Conservation (phyloP, 495 filamentous ascomycete genomes). For the Daldinia loculata region DNA sequence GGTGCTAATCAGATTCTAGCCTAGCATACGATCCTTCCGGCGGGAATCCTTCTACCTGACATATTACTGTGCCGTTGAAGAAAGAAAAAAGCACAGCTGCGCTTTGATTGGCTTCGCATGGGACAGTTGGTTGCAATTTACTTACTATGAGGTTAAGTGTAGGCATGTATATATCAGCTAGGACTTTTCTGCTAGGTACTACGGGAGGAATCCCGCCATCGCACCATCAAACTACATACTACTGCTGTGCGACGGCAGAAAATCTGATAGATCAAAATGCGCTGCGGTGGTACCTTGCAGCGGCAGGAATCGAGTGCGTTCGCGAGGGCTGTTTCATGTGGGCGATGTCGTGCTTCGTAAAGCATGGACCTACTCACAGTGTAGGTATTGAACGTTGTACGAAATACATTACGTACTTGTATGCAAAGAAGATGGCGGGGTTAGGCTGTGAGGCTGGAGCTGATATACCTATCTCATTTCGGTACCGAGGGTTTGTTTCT, state of each 20-base stretch:
- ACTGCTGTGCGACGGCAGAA: neutral
- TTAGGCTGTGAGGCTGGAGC: constrained; percentile 12
- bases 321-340: neutral
- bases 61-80: neutral
- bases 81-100: neutral
- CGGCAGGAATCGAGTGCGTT: neutral
- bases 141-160: no score
- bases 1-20: constrained; percentile 14
- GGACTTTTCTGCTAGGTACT: neutral
- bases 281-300: neutral
- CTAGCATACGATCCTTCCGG: constrained; percentile 26
- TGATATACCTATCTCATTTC: neutral
- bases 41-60: constrained; percentile 10
- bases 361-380: neutral
- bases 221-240: neutral
- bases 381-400: neutral
- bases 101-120: neutral
- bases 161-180: neutral
- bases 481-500: neutral
- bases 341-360: neutral
- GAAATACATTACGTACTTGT: neutral
- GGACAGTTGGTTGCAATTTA: neutral
- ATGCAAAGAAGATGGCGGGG: neutral
- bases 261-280: neutral
- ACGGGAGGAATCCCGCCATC: neutral